Percentiles rank a stretch among this genome's conserved stretches.
Evolutionary conservation across 2,329 filamentous ascomycete genomes (phyloP).

Genomic region (Cercospora sojina): DNA sequence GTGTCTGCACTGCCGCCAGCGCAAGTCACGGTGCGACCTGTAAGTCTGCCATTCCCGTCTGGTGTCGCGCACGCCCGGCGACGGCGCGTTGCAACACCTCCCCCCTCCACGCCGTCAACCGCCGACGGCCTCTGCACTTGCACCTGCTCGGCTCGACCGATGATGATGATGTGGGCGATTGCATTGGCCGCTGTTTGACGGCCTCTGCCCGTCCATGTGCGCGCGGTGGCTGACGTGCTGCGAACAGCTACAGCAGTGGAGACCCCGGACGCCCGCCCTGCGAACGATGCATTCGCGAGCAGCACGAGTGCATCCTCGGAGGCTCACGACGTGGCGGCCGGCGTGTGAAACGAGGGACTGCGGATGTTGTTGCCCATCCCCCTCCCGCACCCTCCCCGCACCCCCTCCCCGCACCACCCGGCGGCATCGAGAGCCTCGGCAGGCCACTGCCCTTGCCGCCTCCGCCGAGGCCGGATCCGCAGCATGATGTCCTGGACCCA

Average conservation of each 20-base stretch:
- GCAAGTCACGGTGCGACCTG: conserved; percentile 39
- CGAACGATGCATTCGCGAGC: conserved; percentile 37
- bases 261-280: conserved; percentile 36
- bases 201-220: not conserved
- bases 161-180: not conserved
- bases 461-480: conserved; percentile 20
- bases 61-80: not conserved
- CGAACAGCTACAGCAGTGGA: conserved; percentile 35
- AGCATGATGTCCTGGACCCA: conserved; percentile 15
- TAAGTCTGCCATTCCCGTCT: conserved; percentile 23
- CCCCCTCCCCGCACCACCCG: not conserved
- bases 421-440: conserved; percentile 24
- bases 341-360: conserved; percentile 33
- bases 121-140: conserved; percentile 4
- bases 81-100: not conserved
- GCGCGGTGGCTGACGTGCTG: conserved; percentile 1
- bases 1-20: conserved; percentile 37
- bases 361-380: conserved; percentile 1
- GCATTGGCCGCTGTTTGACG: conserved; percentile 8
- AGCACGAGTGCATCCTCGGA: conserved; percentile 38
- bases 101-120: conserved; percentile 13
- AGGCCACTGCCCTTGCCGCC: conserved; percentile 20
- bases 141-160: not conserved
- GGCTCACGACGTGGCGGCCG: conserved; percentile 36
- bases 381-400: conserved; percentile 8